Base-by-base conservation (phyloP, 352 stramenopile genomes). In the Globisporangium emineosum region DNA sequence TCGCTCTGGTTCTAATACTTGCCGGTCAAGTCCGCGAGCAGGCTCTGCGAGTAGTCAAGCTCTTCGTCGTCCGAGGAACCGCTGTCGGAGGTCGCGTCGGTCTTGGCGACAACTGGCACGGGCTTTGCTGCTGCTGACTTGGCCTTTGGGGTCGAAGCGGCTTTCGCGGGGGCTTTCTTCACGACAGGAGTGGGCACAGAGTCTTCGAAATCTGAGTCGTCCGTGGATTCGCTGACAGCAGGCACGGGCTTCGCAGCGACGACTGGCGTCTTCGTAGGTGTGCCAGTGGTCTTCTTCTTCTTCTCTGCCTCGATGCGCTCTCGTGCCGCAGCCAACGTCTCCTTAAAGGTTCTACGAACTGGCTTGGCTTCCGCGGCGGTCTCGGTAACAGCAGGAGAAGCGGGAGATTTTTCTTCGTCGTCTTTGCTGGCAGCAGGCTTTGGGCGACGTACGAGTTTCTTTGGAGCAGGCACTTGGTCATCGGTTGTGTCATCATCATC, bases 11-110 rank as follows among this genome's bases (percentile, higher is more conserved):
- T 64, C 54, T 59, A 68, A 64, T 50, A 77, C 79, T 75, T 76
- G 88, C 81, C 79, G 30, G 77, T 88, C 71, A 93, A 72, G 49
- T 91, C 80, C 35, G 83, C 83, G 40, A 93, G 67, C 7, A 93
- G 71, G 67, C 78, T 87, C 65, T 93, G 79, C 42, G 79, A 91
- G 66, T 93, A 93, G 68, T 90, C 78, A 21, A 87, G 56, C 40
- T 79, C 70, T 62, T 93, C 83, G 35, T 91, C 83, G 49, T 89
- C 79, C 2, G 75, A 86, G 19, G 75, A 80, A 40, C 77, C 70
- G 50, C 70, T 74, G 43, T 73, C 65, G 2, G 58, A 66, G 30
- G 29, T 29, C 2, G 55, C 59, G 23, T 67, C 75, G 25, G 17
- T 30, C 49, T 68, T 58, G 13, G 21, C 32, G 52, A 57, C 29